Percentiles rank a stretch among this genome's conserved stretches.
These are phyloP conservation scores for Guadua angustifolia DNA, from an alignment of 176 grass and related monocot species.

Conservation along the genomic window DNA sequence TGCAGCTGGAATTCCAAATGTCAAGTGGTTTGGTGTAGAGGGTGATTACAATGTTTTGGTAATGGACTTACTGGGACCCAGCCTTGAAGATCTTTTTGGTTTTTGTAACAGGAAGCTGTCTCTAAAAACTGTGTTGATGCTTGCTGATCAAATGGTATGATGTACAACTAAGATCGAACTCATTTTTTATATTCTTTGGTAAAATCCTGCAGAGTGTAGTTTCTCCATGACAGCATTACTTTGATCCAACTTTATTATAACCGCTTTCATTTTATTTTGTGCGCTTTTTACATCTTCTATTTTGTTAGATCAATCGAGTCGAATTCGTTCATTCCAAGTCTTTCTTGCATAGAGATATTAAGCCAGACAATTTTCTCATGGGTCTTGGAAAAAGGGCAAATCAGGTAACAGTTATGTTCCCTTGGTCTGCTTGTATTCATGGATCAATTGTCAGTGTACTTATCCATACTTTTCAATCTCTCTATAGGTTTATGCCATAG, in stretches of 20 bases:
- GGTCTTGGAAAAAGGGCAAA: constrained; percentile 85
- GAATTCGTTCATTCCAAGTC: constrained; percentile 88
- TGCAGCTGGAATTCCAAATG: constrained; percentile 78
- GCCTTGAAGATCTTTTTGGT: constrained; percentile 84
- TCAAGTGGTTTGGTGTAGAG: constrained; percentile 90
- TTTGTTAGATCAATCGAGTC: constrained; percentile 74
- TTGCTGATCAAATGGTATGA: constrained; percentile 92
- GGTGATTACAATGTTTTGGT: constrained; percentile 91
- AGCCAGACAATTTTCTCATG: constrained; percentile 97
- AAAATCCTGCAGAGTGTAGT: not conserved
- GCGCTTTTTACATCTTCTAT: constrained; percentile 1
- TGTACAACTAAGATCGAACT: not conserved
- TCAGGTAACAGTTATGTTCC: constrained; percentile 53
- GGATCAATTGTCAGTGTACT: not conserved
- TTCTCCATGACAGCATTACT: not conserved
- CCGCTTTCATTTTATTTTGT: not conserved
- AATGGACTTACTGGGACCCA: constrained; percentile 79
- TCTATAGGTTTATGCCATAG: constrained; percentile 79
- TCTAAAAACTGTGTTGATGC: constrained; percentile 86
- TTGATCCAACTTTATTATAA: not conserved
- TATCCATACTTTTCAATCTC: not conserved
- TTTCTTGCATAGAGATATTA: constrained; percentile 91
- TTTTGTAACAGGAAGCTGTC: constrained; percentile 87
- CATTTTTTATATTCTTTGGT: not conserved
- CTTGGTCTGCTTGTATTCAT: not conserved